phyloP scores from a whole-genome alignment of 106 monocot species.

The Triglochin maritima region DNA sequence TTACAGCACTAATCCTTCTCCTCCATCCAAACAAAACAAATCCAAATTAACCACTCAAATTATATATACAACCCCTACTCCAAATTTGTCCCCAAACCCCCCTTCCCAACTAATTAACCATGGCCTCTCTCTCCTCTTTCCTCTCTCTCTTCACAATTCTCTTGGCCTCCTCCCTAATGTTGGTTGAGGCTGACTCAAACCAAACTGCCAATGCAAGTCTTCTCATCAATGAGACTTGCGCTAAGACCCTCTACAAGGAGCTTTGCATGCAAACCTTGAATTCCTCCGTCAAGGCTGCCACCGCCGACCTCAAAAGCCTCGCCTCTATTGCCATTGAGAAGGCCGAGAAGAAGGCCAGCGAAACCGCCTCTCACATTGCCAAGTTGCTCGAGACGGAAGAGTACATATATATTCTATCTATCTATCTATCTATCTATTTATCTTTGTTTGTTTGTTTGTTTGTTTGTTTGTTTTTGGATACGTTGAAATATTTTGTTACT shows the following conservation, averaged over 20 bases:
- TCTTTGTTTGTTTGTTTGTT: not conserved
- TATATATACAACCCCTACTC: not conserved
- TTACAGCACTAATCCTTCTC: not conserved
- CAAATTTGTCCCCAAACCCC: not conserved
- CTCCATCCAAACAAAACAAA: not conserved
- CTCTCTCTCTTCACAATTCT: conserved; percentile 7
- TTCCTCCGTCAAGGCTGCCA: conserved; percentile 8
- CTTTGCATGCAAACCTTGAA: conserved; percentile 35
- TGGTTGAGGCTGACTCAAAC: not conserved
- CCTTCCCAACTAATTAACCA: not conserved
- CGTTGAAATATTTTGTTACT: not conserved
- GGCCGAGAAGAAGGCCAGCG: conserved; percentile 16
- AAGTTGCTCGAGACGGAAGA: conserved; percentile 14
- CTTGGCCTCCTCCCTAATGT: conserved; percentile 5
- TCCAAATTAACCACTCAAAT: not conserved
- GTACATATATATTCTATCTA: not conserved
- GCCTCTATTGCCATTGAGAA: conserved; percentile 12
- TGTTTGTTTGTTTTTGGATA: too few species aligned
- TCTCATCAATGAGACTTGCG: conserved; percentile 33
- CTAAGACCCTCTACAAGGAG: conserved; percentile 25
- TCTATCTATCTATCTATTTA: not conserved
- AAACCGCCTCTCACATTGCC: conserved; percentile 13
- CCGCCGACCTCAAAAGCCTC: conserved; percentile 24
- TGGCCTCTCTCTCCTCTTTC: not conserved
- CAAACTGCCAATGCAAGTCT: not conserved